phyloP scores from a whole-genome alignment of 1,139 yeast species.

The Taphrina communis region DNA sequence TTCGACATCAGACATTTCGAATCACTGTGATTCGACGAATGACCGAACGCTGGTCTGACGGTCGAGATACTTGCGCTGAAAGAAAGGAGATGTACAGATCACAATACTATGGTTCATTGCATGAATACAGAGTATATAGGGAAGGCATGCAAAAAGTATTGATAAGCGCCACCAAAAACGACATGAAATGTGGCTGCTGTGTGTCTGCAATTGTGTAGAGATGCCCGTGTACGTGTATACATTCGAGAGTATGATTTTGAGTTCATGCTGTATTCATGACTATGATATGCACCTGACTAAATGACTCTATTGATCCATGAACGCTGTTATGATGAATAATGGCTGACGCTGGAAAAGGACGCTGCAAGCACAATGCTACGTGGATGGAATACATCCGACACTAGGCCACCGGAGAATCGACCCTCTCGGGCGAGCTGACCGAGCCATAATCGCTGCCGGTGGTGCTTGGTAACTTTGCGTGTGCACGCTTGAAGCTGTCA shows the following conservation, averaged over 20 bases:
- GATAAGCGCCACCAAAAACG: conserved; percentile 3
- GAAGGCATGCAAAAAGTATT: not conserved
- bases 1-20: conserved; percentile 18
- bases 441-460: conserved; percentile 21
- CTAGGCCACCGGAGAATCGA: not conserved
- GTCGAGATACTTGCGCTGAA: too few relatives aligned
- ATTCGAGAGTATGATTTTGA: too few relatives aligned
- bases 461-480: conserved; percentile 4
- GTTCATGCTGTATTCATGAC: too few relatives aligned
- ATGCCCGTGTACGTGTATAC: too few relatives aligned
- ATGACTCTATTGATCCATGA: not conserved
- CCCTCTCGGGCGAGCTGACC: conserved; percentile 9
- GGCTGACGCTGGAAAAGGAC: not conserved
- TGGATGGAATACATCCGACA: too few relatives aligned
- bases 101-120: too few relatives aligned
- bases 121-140: too few relatives aligned
- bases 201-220: too few relatives aligned
- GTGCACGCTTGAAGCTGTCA: not conserved
- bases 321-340: not conserved
- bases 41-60: too few relatives aligned
- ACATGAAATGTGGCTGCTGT: conserved; percentile 11
- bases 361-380: not conserved
- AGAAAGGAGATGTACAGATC: too few relatives aligned
- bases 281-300: too few relatives aligned
- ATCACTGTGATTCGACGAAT: too few relatives aligned